phyloP scores from a whole-genome alignment of 164 flowering plant species.

The Vitis vinifera region ASM3070453v1 NC_081817.1:7551501-7552000 shows the following conservation, averaged over 20 bases:
- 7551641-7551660: slow-evolving; percentile 35
- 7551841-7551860: not conserved
- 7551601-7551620: slow-evolving; percentile 77
- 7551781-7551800: not conserved
- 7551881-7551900: not conserved
- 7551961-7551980: not conserved
- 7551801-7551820: not conserved
- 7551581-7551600: slow-evolving; percentile 63
- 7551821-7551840: not conserved
- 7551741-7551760: not conserved
- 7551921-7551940: not conserved
- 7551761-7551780: not conserved
- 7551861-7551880: not conserved
- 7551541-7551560: not conserved
- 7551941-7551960: not conserved
- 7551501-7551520: not conserved
- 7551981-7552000: not conserved
- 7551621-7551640: slow-evolving; percentile 97
- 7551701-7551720: not conserved
- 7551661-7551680: not conserved
- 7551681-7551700: not conserved
- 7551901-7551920: not conserved
- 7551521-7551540: not conserved
- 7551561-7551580: slow-evolving; percentile 15
- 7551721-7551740: not conserved